Evolutionary conservation across 495 filamentous ascomycete species (phyloP), one percentile per base, ranked within the genome.

Genomic region (Poronia punctata): DNA sequence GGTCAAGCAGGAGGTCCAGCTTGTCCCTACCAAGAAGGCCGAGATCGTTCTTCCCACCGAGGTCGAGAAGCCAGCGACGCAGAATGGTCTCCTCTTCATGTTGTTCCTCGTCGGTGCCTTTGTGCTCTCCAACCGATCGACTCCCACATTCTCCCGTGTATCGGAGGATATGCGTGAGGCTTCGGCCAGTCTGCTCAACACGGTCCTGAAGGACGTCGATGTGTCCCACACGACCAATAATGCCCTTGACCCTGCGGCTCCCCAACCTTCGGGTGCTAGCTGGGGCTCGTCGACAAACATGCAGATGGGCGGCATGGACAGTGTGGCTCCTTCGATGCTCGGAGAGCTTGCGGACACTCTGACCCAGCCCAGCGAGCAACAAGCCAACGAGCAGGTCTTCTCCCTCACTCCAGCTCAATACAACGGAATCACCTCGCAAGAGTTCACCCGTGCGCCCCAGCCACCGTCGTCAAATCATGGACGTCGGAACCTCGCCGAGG

Each of bases 51-150:
- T 76, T 29, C 56, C 67, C 29, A 61, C 63, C 52, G 76, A 78
- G 26, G 62, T 64, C 33, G 79, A 83, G 46, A 79, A 82, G 57
- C 68, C 79, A 14, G 67, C 75, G 46, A 72, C 76, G 45, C 76
- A 78, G 50, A 72, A 77, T 37, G 79, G 80, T 37, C 64, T 85
- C 32, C 65, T 85, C 35, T 72, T 84, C 54, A 80, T 82, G 88
- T 86, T 95, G 50, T 86, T 98, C 45, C 84, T 98, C 42, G 89
- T 94, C 54, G 92, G 92, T 52, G 92, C 92, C 35, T 96, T 94
- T 61, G 88, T 97, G 46, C 88, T 90, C 38, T 95, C 89, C 31
- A 94, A 90, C 67, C 59, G 68, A 64, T 78, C 60, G 55, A 82
- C 53, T 48, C 80, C 52, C 49, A 78, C 65, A 48, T 79, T 96